Conservation (phyloP, 2,329 filamentous ascomycete species). For the Botrytis deweyae region DNA sequence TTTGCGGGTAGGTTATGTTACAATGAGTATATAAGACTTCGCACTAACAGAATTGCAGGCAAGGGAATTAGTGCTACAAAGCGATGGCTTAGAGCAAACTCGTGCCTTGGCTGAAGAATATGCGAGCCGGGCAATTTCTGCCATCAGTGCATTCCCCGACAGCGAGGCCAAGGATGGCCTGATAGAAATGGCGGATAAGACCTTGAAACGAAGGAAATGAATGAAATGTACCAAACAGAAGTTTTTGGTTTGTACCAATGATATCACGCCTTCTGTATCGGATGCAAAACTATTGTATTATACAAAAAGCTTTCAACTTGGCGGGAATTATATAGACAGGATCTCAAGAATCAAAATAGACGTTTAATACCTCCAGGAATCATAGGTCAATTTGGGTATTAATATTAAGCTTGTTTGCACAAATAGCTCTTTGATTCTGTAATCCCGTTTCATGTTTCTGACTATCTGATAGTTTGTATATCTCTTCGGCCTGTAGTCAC, state of each 20-base stretch:
- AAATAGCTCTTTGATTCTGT: neutral
- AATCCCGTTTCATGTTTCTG: neutral
- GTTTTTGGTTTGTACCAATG: conserved; percentile 25
- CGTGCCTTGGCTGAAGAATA: conserved; percentile 88
- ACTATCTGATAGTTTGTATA: neutral
- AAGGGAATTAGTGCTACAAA: conserved; percentile 76
- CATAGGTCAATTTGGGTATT: too few species aligned
- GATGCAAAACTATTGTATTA: conserved; percentile 14
- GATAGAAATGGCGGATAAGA: conserved; percentile 91
- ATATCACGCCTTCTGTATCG: conserved; percentile 5
- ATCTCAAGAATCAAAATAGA: neutral
- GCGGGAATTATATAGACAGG: conserved; percentile 5
- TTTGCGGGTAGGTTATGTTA: conserved; percentile 61
- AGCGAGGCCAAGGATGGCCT: conserved; percentile 91
- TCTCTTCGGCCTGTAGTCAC: neutral
- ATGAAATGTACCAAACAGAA: conserved; percentile 9
- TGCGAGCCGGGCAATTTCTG: conserved; percentile 79
- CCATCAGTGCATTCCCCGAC: conserved; percentile 84
- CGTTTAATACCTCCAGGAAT: neutral
- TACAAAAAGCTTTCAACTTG: conserved; percentile 20
- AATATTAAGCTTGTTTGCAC: too few species aligned
- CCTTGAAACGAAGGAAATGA: conserved; percentile 81
- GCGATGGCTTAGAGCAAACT: conserved; percentile 89
- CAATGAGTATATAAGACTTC: neutral
- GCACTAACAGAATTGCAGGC: conserved; percentile 56